Conservation (phyloP, 2,329 filamentous ascomycete genomes). For the Coniochaeta sp. region DNA sequence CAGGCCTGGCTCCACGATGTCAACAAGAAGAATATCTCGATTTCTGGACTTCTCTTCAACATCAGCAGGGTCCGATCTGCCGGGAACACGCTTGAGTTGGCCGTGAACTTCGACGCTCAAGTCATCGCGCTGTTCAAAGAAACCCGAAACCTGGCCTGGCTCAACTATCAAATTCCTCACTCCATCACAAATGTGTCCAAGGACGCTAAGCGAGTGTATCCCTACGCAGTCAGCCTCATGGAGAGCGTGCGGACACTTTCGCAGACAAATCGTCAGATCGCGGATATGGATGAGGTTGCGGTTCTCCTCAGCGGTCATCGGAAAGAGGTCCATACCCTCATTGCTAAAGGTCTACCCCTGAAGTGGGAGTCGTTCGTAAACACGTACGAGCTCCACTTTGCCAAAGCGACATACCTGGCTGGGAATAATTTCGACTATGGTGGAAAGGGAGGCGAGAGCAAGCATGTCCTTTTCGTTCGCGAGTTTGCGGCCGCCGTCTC, state of each 20-base stretch:
- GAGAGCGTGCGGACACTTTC: constrained; percentile 93
- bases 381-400: constrained; percentile 85
- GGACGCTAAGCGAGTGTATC: constrained; percentile 97
- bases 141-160: constrained; percentile 90
- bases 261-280: constrained; percentile 79
- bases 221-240: constrained; percentile 96
- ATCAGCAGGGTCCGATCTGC: constrained; percentile 84
- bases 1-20: constrained; percentile 94
- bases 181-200: constrained; percentile 93
- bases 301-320: constrained; percentile 85
- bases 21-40: constrained; percentile 78
- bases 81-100: constrained; percentile 79
- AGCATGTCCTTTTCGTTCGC: constrained; percentile 92
- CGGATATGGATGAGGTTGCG: constrained; percentile 78
- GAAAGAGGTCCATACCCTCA: constrained; percentile 78
- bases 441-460: constrained; percentile 66
- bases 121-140: constrained; percentile 98
- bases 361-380: constrained; percentile 98
- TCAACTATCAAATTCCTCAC: constrained; percentile 90
- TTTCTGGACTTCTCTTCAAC: constrained; percentile 85
- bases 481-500: constrained; percentile 87
- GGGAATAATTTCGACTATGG: constrained; percentile 48
- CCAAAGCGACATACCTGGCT: constrained; percentile 51
- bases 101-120: constrained; percentile 94
- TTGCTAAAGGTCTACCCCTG: constrained; percentile 80